Base-by-base conservation (phyloP, 768 basidiomycete species). In the Lactifluus volemus region DNA sequence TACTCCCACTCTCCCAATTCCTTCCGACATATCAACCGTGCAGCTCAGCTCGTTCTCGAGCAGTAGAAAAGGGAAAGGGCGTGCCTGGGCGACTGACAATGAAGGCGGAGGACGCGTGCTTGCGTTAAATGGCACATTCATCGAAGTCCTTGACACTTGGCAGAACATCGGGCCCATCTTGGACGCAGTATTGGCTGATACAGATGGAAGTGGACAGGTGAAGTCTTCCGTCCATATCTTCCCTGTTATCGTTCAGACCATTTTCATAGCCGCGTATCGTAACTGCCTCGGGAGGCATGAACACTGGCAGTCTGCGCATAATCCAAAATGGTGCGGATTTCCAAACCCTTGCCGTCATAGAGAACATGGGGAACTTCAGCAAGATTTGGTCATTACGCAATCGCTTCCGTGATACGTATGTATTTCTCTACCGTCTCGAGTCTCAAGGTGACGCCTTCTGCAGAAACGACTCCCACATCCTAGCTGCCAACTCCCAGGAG, bases 251-350 rank as follows among this genome's bases (percentile, higher is more conserved):
- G 25, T 47, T 54, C 38, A 50, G 53, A 19, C 15, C 5, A 14
- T 48, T 32, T 30, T 17, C 17, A 6, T 45, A 93, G 88, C 78
- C 76, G n/a, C 85, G 89, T 70, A 81, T 95, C 45, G 83, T 96
- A 4, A 91, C 92, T 1, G 91, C 89, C 67, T 94, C 91, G 4
- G 94, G 94, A 5, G 88, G 83, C 2, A 79, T 78, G 52, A 90
- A 83, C 63, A 81, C 84, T 2, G 93, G 94, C 2, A 84, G 86
- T 10, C 67, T 97, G 15, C 85, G 87, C 51, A 72, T 93, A 34
- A 79, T 97, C 19, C 78, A 89, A 62, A 89, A 84, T 58, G 93
- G 93, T 2, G 89, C 91, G 6, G 87, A 90, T 65, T 86, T 92
- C 69, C 77, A 82, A 58, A 85, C 87, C 66, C 67, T 81, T 11